These are phyloP conservation scores for Wickerhamomyces queroliae DNA, from an alignment of 805 yeast genomes.

Conservation along the genomic window DNA sequence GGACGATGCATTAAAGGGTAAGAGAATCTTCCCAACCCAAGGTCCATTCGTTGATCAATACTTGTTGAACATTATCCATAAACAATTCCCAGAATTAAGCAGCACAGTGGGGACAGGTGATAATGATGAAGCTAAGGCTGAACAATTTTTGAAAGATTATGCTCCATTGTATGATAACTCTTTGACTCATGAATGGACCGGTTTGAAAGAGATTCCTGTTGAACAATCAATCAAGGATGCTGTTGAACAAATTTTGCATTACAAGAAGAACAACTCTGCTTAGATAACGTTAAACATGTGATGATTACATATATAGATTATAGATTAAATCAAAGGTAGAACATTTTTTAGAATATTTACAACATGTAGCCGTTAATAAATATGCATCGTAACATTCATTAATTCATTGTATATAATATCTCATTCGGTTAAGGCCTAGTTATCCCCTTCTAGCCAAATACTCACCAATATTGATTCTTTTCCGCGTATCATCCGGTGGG, in stretches of 20 bases:
- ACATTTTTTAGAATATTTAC: not conserved
- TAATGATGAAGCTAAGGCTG: constrained; percentile 17
- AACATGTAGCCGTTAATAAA: not conserved
- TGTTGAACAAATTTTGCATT: constrained; percentile 23
- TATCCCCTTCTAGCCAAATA: constrained; percentile 4
- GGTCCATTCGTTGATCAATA: constrained; percentile 11
- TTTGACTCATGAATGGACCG: constrained; percentile 1
- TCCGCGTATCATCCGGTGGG: not conserved
- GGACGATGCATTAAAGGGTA: not conserved
- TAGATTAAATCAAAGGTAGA: not conserved
- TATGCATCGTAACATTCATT: not conserved
- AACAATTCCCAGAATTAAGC: constrained; percentile 30
- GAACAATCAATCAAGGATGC: constrained; percentile 34
- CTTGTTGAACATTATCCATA: constrained; percentile 15
- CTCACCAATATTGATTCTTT: constrained; percentile 7
- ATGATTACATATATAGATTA: too few species aligned
- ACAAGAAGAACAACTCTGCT: not conserved
- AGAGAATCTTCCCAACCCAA: constrained; percentile 21
- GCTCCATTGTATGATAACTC: constrained; percentile 4
- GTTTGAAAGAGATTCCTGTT: constrained; percentile 23
- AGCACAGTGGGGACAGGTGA: constrained; percentile 32
- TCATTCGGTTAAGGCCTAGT: too few species aligned
- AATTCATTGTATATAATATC: not conserved
- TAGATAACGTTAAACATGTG: too few species aligned
- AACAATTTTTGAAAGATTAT: not conserved